Evolutionary conservation across 805 yeast species (phyloP).

Genomic region (Sugiyamaella smithiae): DNA sequence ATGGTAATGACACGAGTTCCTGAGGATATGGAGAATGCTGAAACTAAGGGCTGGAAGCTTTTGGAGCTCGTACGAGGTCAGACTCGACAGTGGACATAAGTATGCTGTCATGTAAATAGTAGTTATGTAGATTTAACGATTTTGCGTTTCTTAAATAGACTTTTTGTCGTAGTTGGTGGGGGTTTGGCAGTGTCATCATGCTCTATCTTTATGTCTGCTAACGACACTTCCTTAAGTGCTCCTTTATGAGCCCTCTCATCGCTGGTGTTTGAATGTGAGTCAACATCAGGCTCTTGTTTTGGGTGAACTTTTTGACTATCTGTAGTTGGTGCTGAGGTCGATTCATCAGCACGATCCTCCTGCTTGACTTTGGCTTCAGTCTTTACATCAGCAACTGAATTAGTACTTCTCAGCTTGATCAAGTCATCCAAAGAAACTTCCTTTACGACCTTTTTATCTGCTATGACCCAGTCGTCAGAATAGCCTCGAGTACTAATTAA

Average conservation of each 20-base stretch:
- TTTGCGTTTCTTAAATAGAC: slow-evolving; percentile 5
- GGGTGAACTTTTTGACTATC: too few relatives aligned
- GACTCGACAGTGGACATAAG: slow-evolving; percentile 71
- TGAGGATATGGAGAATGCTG: slow-evolving; percentile 83
- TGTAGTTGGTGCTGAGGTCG: too few relatives aligned
- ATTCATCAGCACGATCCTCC: too few relatives aligned
- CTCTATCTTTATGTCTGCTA: background rate
- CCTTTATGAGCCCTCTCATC: too few relatives aligned
- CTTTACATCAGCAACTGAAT: too few relatives aligned
- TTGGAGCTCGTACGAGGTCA: slow-evolving; percentile 93
- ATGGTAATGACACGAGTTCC: slow-evolving; percentile 92
- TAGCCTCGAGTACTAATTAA: slow-evolving; percentile 8
- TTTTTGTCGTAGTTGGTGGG: background rate
- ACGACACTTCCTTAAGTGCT: too few relatives aligned
- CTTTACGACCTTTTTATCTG: slow-evolving; percentile 6
- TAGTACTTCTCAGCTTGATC: too few relatives aligned
- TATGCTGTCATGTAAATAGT: background rate
- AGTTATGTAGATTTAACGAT: slow-evolving; percentile 5
- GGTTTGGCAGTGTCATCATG: background rate
- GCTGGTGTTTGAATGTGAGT: too few relatives aligned
- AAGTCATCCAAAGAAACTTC: background rate
- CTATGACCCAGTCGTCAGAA: slow-evolving; percentile 6
- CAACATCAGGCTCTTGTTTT: too few relatives aligned
- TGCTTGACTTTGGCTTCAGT: too few relatives aligned
- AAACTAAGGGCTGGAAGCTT: slow-evolving; percentile 97